phyloP scores from a whole-genome alignment of 495 filamentous ascomycete genomes.

The Staphylotrichum tortipilum region DNA sequence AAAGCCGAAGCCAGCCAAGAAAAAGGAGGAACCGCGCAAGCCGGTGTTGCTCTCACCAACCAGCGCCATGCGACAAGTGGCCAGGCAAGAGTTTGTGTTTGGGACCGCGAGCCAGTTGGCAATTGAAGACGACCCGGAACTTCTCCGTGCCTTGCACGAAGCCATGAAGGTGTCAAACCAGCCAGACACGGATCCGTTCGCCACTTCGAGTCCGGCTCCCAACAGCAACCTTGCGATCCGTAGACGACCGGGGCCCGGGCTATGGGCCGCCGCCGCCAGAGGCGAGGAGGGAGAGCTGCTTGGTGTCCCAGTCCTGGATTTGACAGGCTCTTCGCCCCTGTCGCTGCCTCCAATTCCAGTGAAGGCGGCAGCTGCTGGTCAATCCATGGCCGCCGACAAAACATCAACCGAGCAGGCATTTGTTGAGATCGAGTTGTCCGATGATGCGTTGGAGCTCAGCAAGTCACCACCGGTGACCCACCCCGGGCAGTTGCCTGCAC shows the following conservation, averaged over 20 bases:
- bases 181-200: slow-evolving; percentile 31
- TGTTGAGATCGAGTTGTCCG: slow-evolving; percentile 11
- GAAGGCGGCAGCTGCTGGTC: too few species aligned
- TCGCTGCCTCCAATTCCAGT: not conserved
- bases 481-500: not conserved
- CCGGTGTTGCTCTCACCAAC: slow-evolving; percentile 62
- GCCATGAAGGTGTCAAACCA: slow-evolving; percentile 57
- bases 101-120: slow-evolving; percentile 89
- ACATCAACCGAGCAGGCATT: not conserved
- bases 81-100: slow-evolving; percentile 76
- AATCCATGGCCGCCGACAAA: not conserved
- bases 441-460: not conserved
- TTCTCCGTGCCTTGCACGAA: slow-evolving; percentile 58
- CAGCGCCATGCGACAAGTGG: slow-evolving; percentile 58
- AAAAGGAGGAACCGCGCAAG: slow-evolving; percentile 36
- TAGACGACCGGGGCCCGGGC: slow-evolving; percentile 14
- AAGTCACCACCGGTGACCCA: not conserved
- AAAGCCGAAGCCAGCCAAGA: slow-evolving; percentile 28
- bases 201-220: slow-evolving; percentile 22
- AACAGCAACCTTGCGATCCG: slow-evolving; percentile 21
- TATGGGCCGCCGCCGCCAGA: slow-evolving; percentile 65
- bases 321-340: slow-evolving; percentile 39
- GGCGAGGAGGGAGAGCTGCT: slow-evolving; percentile 53
- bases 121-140: slow-evolving; percentile 60
- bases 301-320: slow-evolving; percentile 48